Evolutionary conservation across 805 yeast species (phyloP), one percentile per base, ranked within the genome.

Genomic region (Ogataea naganishii): DNA sequence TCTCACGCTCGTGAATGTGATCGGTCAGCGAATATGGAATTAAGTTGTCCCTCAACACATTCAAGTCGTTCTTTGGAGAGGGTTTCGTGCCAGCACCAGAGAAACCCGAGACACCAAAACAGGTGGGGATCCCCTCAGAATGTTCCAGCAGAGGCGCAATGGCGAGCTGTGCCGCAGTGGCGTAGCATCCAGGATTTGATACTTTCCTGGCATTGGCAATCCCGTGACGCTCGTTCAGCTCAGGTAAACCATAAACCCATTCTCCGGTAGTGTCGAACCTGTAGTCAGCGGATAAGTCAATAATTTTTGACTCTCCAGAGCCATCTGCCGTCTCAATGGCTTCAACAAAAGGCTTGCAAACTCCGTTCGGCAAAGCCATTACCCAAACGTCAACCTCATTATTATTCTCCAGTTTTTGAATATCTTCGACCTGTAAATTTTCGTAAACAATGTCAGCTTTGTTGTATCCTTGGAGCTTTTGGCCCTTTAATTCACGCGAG

Each of bases 21-120:
- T 89, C 96, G 9, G 98, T 92, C 47, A 92, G 68, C 5, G 96
- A 77, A 62, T 92, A 92, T 34, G 99, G 97, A 48, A 92, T 83
- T 52, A 92, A 64, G 61, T 92, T 92, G 60, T 92, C 73, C 37
- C 63, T 59, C 52, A 92, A 67, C 49, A 76, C 66, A 35, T 75
- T 66, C 29, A 80, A 62, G 53, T 92, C 96, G 53, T 92, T 92
- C 64, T 88, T 86, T 38, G 95, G 95, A 10, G 95, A 83, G 35
- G 98, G 98, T 62, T 94, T 92, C 22, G 99, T 88, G 41, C 99
- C 99, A 8, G 98, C 98, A 36, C 99, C 99, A 9, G 98, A 92
- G 56, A 89, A 92, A 29, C 99, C 99, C 28, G 96, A 84, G 20
- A 92, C 92, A 51, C 98, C 98, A 53, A 92, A 92, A 9, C 89